Evolutionary conservation across 1,284 basidiomycete species (phyloP), one percentile per base, ranked within the genome.

Genomic region (Austroboletus olivaceoglutinosus): DNA sequence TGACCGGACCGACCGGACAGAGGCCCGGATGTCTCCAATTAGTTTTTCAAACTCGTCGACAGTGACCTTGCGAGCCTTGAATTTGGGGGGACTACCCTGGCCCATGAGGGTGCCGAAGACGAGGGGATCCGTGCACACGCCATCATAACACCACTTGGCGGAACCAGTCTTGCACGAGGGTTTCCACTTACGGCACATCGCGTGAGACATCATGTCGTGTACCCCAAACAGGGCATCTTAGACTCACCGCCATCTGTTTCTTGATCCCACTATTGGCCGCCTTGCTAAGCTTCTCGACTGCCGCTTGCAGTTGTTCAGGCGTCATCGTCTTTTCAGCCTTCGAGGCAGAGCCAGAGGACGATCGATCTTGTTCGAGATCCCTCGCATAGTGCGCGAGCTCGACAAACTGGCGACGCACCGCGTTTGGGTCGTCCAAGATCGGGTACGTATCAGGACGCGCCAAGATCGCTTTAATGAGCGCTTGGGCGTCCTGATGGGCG

Each of bases 61-160:
- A 3, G 72, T 53, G 30, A 78, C 69, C 63, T 81, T 84, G 68
- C 78, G 79, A 61, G 63, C 65, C 68, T 83, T 83, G 63, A 74
- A 81, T 13, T 60, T 77, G 0, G 80, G 77, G 2, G 80, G 74
- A 0, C 73, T 75, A 18, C 60, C 71, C 4, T 80, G 63, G 0
- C 70, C 68, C 54, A 82, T 58, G 37, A 82, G 58, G 5, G 62
- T 66, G 2, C 76, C 80, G 54, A 83, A 83, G 29, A 82, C 73
- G n/a, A 64, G 69, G 0, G 77, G 71, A 59, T 82, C 76, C 9
- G 69, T 57, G 59, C 78, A 83, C 13, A 83, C 71, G 15, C 79
- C 81, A 52, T 82, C 80, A 58, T 80, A 83, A 11, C 61, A 57
- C 73, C 73, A 83, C 51, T 74, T 80, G 11, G 81, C 73, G 13